Base-by-base conservation (phyloP, 2,329 filamentous ascomycete species). In the Paracorniculantispora psalliotae region DNA sequence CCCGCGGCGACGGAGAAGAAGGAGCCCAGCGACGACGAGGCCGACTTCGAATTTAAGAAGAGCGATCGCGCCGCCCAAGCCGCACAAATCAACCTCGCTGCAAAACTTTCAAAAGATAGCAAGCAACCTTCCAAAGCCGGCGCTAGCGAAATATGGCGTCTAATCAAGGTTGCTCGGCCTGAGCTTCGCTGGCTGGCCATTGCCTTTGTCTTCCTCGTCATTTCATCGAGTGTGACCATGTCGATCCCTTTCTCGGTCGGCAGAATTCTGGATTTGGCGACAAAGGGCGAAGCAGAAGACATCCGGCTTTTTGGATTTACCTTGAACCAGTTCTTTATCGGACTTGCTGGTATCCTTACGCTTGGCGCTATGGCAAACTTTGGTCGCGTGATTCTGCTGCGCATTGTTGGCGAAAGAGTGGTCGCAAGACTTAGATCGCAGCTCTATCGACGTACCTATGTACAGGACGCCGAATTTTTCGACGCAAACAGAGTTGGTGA, bases 401-500 rank as follows among this genome's bases (percentile, higher is more conserved):
- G 94, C 26, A 94, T 97, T 62, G 91, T 99, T 8, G 96, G 94
- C 63, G 94, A 99, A 74, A 84, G 94, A 44, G 94, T 99, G 60
- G 94, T 99, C 57, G 88, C 93, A 12, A 85, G 93, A 65, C 81
- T 99, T 58, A 86, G 94, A 61, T 93, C 92, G 17, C 89, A 91
- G 69, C 84, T 99, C 4, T 99, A 96, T 77, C 86, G 91, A 64
- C 86, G 89, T 63, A 99, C 94, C 0, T 96, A 96, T 67, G 83
- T 94, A n/a, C 94, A 99, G 72, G 94, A 99, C 72, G 94, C 94
- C 60, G 94, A 97, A 69, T 99, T 99, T 77, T 99, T 99, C 69
- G 94, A 99, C 71, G 94, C 94, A 41, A 99, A 99, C 75, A 85
- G 94, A 26, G 92, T 97, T 26, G 94, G 94, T 71, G 94, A 99